phyloP scores from a whole-genome alignment of 257 asterid genomes.

The Nicotiana tabacum region DNA sequence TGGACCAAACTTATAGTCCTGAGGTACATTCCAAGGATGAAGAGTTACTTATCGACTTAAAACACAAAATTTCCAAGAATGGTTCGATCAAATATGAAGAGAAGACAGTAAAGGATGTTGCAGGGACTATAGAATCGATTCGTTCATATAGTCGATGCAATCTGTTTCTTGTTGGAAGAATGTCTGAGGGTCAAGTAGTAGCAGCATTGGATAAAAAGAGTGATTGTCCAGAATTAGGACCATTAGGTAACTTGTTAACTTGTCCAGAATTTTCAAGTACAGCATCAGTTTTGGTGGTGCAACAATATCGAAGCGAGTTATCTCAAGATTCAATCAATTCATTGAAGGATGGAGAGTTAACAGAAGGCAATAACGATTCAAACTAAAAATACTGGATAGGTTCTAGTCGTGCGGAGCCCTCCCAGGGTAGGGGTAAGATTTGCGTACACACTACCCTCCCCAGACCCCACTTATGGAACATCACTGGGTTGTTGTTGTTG shows the following conservation, averaged over 20 bases:
- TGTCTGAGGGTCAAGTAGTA: conserved; percentile 36
- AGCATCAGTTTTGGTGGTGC: conserved; percentile 64
- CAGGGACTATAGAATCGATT: conserved; percentile 22
- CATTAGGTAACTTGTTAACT: conserved; percentile 39
- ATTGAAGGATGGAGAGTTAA: conserved; percentile 22
- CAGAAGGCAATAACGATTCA: conserved; percentile 18
- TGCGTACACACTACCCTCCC: no score
- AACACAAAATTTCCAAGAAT: conserved; percentile 12
- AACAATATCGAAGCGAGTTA: conserved; percentile 37
- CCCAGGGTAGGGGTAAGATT: no score
- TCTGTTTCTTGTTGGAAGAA: conserved; percentile 44
- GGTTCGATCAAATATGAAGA: conserved; percentile 32
- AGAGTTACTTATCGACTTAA: conserved; percentile 26
- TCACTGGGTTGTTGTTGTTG: no score
- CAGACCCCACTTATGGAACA: no score
- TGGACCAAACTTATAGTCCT: not conserved
- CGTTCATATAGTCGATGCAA: conserved; percentile 27
- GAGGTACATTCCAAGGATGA: conserved; percentile 24
- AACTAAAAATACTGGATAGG: not conserved
- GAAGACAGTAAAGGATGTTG: conserved; percentile 18
- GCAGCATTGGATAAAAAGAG: conserved; percentile 24
- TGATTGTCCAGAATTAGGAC: conserved; percentile 56
- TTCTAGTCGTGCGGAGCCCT: not conserved
- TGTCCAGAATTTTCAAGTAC: conserved; percentile 29
- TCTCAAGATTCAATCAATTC: conserved; percentile 30